phyloP scores from a whole-genome alignment of 148 eudicot species.

The Salicornia ramosissima region DNA sequence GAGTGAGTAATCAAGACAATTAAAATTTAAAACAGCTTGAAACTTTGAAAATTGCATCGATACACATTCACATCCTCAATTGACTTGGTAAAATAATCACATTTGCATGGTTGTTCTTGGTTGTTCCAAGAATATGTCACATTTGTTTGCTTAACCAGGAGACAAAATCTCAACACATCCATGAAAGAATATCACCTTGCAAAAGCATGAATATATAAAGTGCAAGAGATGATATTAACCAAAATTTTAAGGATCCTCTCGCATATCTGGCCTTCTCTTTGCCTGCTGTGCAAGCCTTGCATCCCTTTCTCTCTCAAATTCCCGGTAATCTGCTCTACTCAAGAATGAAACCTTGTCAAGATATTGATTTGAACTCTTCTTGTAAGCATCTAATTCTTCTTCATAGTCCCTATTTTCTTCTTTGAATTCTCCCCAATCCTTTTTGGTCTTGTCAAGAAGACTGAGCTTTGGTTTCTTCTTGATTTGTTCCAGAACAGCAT shows the following conservation, averaged over 20 bases:
- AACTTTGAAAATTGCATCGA: no score
- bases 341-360: slow-evolving; percentile 77
- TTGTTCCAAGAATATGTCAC: no score
- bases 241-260: slow-evolving; percentile 46
- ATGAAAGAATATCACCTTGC: not conserved
- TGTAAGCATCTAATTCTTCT: slow-evolving; percentile 81
- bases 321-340: slow-evolving; percentile 75
- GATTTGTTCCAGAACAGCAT: slow-evolving; percentile 84
- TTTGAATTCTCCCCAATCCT: slow-evolving; percentile 96
- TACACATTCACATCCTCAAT: no score
- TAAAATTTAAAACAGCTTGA: no score
- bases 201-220: not conserved
- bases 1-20: no score
- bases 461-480: slow-evolving; percentile 87
- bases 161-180: no score
- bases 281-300: slow-evolving; percentile 72
- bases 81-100: no score
- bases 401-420: slow-evolving; percentile 81
- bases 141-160: no score
- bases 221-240: not conserved
- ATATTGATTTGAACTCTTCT: slow-evolving; percentile 93
- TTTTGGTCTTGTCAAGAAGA: slow-evolving; percentile 96
- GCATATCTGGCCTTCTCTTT: slow-evolving; percentile 65
- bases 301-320: slow-evolving; percentile 89
- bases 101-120: no score